Evolutionary conservation across 768 basidiomycete genomes (phyloP).

Genomic region (Tricholomella constricta): DNA sequence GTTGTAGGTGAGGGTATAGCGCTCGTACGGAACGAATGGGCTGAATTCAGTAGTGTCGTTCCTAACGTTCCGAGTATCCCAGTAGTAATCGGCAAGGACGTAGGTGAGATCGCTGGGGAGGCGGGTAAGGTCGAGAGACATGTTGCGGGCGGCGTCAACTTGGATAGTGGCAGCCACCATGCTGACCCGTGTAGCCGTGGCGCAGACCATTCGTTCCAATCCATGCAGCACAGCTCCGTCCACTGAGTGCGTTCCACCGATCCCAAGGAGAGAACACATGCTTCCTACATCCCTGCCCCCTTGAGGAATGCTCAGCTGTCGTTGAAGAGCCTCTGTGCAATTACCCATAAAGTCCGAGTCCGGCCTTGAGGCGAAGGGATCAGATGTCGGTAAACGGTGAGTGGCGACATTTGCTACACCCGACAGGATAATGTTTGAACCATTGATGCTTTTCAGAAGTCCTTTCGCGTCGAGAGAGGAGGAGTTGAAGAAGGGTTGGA

Average conservation of each 20-base stretch:
- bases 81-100: conserved; percentile 13
- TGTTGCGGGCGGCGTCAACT: neutral
- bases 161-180: conserved; percentile 17
- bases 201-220: conserved; percentile 18
- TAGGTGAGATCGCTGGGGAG: conserved; percentile 18
- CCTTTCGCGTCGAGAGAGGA: conserved; percentile 11
- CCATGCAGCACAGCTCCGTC: conserved; percentile 1
- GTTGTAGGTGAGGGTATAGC: conserved; percentile 14
- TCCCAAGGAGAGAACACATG: conserved; percentile 14
- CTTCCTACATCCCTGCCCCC: neutral
- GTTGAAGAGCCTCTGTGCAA: conserved; percentile 10
- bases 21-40: conserved; percentile 3
- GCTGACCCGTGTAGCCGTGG: conserved; percentile 20
- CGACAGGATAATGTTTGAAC: neutral
- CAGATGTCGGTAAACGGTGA: neutral
- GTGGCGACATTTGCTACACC: conserved; percentile 8
- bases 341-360: conserved; percentile 10
- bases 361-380: neutral
- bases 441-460: conserved; percentile 7
- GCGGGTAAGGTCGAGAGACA: conserved; percentile 14
- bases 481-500: conserved; percentile 19
- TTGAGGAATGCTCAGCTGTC: conserved; percentile 4
- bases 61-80: neutral
- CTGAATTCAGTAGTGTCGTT: neutral
- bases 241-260: conserved; percentile 9